These are phyloP conservation scores for Magnusiomyces magnusii DNA, from an alignment of 1,139 yeast genomes.

Conservation along the genomic window DNA sequence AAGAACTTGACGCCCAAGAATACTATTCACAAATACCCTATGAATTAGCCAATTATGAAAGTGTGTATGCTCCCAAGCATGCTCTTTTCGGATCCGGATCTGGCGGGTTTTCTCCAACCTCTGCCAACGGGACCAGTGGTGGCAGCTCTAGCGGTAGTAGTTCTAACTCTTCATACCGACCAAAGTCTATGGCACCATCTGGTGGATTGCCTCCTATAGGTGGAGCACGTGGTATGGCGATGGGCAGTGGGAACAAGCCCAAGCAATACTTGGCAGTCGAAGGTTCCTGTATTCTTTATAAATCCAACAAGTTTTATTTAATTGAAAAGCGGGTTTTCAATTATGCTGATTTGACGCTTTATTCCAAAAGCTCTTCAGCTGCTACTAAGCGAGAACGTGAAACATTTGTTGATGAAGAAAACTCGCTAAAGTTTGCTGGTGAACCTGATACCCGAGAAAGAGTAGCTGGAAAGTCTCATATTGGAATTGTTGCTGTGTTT, in stretches of 20 bases:
- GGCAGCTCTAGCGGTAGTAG: neutral
- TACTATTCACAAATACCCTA: constrained; percentile 3
- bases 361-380: neutral
- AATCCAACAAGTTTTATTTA: neutral
- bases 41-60: constrained; percentile 5
- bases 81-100: neutral
- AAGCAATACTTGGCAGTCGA: neutral
- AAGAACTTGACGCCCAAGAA: constrained; percentile 6
- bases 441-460: constrained; percentile 6
- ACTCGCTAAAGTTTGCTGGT: neutral
- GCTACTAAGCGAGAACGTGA: constrained; percentile 3
- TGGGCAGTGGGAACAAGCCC: neutral
- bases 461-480: constrained; percentile 6
- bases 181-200: neutral
- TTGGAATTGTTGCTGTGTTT: constrained; percentile 5
- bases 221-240: neutral
- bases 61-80: constrained; percentile 7
- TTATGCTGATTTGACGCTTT: constrained; percentile 6
- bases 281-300: constrained; percentile 1
- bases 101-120: neutral
- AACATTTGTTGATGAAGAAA: constrained; percentile 3
- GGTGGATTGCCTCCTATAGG: constrained; percentile 1
- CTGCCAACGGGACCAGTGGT: neutral
- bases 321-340: constrained; percentile 8
- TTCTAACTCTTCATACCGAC: neutral